Evolutionary conservation across 2,329 filamentous ascomycete species (phyloP).

Genomic region (Claviceps spartinae): DNA sequence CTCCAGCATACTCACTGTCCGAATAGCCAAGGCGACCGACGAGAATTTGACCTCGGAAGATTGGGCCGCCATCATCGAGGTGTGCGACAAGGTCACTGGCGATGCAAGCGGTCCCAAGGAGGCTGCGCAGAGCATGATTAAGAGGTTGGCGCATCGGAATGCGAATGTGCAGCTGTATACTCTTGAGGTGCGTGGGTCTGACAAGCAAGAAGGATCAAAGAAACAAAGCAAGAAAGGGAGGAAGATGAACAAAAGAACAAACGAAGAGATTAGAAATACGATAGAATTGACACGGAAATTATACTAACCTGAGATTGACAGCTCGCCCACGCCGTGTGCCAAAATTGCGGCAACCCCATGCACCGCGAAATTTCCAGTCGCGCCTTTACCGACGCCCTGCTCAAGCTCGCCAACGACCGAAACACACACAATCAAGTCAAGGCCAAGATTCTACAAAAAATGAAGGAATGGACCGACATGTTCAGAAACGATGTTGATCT

Average conservation of each 20-base stretch:
- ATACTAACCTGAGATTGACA: background rate
- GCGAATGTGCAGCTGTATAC: constrained; percentile 95
- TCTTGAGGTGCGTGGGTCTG: constrained; percentile 49
- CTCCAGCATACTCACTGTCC: background rate
- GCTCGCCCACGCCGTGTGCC: constrained; percentile 81
- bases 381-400: constrained; percentile 84
- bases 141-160: constrained; percentile 81
- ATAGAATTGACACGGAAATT: too few relatives aligned
- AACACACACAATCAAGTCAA: constrained; percentile 97
- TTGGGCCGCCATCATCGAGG: constrained; percentile 51
- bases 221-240: background rate
- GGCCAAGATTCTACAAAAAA: constrained; percentile 89
- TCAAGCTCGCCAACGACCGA: constrained; percentile 82
- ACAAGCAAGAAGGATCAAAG: background rate
- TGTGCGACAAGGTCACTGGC: constrained; percentile 44
- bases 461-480: constrained; percentile 94
- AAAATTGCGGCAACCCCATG: constrained; percentile 78
- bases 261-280: too few relatives aligned
- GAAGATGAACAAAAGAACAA: background rate
- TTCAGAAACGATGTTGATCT: constrained; percentile 80
- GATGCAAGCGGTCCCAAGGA: constrained; percentile 57
- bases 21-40: constrained; percentile 66
- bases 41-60: constrained; percentile 87
- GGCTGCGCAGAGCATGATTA: constrained; percentile 80
- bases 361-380: constrained; percentile 83